phyloP scores from a whole-genome alignment of 805 yeast species.

The Pichia paraexigua region DNA sequence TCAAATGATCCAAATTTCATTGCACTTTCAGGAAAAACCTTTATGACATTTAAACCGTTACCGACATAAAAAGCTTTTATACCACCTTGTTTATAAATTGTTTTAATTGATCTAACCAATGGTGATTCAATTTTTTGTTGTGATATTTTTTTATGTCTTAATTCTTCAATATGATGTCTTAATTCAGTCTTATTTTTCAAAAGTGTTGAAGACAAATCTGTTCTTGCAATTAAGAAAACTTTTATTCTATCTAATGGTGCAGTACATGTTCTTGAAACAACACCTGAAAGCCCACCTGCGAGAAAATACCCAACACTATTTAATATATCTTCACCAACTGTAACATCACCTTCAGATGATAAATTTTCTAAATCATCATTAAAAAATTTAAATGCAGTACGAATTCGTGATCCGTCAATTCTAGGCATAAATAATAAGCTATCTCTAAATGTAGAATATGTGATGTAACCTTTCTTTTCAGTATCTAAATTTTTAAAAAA shows the following conservation, averaged over 20 bases:
- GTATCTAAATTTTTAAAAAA: constrained; percentile 51
- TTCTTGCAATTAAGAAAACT: constrained; percentile 87
- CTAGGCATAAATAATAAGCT: constrained; percentile 79
- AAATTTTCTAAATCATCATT: constrained; percentile 70
- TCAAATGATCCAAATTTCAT: constrained; percentile 97
- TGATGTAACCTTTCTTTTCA: constrained; percentile 56
- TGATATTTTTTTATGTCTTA: constrained; percentile 35
- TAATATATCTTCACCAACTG: constrained; percentile 67
- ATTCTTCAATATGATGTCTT: constrained; percentile 26
- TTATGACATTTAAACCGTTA: constrained; percentile 85
- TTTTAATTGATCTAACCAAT: constrained; percentile 67
- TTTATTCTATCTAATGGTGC: constrained; percentile 96
- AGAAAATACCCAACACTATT: constrained; percentile 85
- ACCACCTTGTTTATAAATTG: constrained; percentile 86
- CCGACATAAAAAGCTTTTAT: constrained; percentile 85
- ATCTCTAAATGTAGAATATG: constrained; percentile 81
- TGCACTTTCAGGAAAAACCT: constrained; percentile 95
- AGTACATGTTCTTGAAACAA: constrained; percentile 89
- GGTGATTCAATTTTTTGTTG: constrained; percentile 58
- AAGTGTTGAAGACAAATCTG: constrained; percentile 67
- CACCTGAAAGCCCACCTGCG: constrained; percentile 96
- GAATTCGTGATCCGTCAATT: constrained; percentile 62
- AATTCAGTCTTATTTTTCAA: constrained; percentile 45
- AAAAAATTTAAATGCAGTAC: constrained; percentile 75
- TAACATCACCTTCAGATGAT: constrained; percentile 88